Evolutionary conservation across 1,284 basidiomycete genomes (phyloP).

Genomic region (Ustilago trichophora): DNA sequence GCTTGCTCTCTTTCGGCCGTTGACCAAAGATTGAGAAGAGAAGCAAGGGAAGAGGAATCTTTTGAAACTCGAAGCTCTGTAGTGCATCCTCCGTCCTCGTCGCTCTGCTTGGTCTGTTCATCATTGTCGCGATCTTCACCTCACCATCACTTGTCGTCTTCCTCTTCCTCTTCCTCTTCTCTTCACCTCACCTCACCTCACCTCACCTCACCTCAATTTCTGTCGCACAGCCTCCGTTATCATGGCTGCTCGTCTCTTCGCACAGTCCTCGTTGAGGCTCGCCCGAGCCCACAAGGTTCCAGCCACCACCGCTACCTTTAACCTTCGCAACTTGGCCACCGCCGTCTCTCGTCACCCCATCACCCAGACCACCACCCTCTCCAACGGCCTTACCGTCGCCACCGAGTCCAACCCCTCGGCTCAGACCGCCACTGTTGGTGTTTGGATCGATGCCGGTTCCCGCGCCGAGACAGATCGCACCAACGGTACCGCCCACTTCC

Average conservation of each 20-base stretch:
- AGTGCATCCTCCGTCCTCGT: too few species aligned
- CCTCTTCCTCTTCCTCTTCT: too few species aligned
- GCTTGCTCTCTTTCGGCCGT: too few species aligned
- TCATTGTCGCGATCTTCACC: neutral
- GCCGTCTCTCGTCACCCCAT: slow-evolving; percentile 53
- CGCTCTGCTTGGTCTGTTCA: slow-evolving; percentile 12
- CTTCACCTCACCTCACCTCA: slow-evolving; percentile 8
- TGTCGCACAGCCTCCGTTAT: slow-evolving; percentile 32
- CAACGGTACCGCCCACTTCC: slow-evolving; percentile 97
- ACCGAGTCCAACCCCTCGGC: slow-evolving; percentile 86
- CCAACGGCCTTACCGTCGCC: slow-evolving; percentile 66
- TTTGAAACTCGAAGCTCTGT: too few species aligned
- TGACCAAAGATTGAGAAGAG: too few species aligned
- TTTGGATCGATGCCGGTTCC: slow-evolving; percentile 98
- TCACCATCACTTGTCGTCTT: slow-evolving; percentile 5
- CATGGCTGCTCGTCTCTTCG: slow-evolving; percentile 54
- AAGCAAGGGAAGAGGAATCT: too few species aligned
- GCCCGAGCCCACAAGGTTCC: slow-evolving; percentile 45
- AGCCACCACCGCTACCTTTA: slow-evolving; percentile 42
- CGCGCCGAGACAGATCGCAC: slow-evolving; percentile 93
- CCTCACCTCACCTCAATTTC: slow-evolving; percentile 15
- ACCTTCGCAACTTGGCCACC: slow-evolving; percentile 49
- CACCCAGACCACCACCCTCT: slow-evolving; percentile 61
- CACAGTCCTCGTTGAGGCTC: slow-evolving; percentile 51
- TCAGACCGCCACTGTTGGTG: slow-evolving; percentile 97